phyloP scores from a whole-genome alignment of 305 asterid species.

The Caryopteris hybrid region DNA sequence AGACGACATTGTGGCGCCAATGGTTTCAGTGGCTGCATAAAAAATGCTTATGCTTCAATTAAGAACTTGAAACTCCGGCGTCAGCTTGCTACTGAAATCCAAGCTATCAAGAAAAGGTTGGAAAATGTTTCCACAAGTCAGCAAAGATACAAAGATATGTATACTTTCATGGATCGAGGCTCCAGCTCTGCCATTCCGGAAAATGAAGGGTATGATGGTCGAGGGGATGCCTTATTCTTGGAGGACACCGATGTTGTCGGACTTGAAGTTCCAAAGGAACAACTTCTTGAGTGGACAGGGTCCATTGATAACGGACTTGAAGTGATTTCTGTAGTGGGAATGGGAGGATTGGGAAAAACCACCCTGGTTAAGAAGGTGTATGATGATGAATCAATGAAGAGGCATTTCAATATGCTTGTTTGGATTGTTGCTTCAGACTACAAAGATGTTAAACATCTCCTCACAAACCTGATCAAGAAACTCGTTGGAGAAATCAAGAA shows the following conservation, averaged over 20 bases:
- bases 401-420: background rate
- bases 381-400: slow-evolving; percentile 10
- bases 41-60: background rate
- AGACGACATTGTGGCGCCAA: background rate
- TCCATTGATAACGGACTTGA: too few species aligned
- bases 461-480: background rate
- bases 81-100: background rate
- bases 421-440: slow-evolving; percentile 17
- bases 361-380: background rate
- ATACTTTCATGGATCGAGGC: background rate
- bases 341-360: background rate
- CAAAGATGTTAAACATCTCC: background rate
- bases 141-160: background rate
- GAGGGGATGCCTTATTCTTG: slow-evolving; percentile 26
- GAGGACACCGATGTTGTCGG: slow-evolving; percentile 30
- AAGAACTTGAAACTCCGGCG: background rate
- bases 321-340: background rate
- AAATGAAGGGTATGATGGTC: slow-evolving; percentile 1
- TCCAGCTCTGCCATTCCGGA: background rate
- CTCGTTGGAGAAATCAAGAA: slow-evolving; percentile 1
- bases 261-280: background rate
- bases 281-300: too few species aligned
- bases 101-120: background rate
- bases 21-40: background rate
- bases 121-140: background rate